Evolutionary conservation across 1,139 yeast genomes (phyloP), one percentile per base, ranked within the genome.

Genomic region (Nadsonia commutata): DNA sequence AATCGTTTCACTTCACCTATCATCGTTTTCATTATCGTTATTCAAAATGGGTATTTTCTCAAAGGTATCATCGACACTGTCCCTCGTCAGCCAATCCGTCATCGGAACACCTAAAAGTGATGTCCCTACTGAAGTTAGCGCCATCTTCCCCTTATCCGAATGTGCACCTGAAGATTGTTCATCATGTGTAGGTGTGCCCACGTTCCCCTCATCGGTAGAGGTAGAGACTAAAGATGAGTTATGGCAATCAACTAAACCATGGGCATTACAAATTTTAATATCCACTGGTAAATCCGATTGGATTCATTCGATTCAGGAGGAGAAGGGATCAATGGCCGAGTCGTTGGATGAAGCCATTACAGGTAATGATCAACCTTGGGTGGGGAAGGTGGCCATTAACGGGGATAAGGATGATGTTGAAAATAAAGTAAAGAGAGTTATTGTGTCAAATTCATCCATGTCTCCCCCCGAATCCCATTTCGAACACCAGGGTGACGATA

Each of bases 281-380:
- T 79, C 95, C 2, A 85, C 96, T 0, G 94, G 93, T 13, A 77
- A 78, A 52, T 59, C 74, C 1, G 95, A 90, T 61, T 90, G 98
- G 97, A 66, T 63, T 5, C 93, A 76, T 49, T 81, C 81, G 56
- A 85, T 94, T 11, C 63, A 72, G 8, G 80, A 74, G 40, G 72
- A 64, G 2, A 47, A 61, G 20, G 69, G 71, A 2, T 68, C 79
- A 0, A 67, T 85, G 31, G 72, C 80, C 40, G 53, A 70, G 39
- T 65, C 63, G 8, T 67, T 81, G 8, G 58, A 42, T 18, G 43
- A 43, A 3, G 43, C 40, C 22, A 43, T 48, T 13, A 20, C 43
- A 18, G 40, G 39, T n/a, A 9, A 33, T 40, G n/a, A n/a, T n/a
- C 38, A 21, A 27, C 19, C 40, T 52, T 5, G 51, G 39, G 7